Base-by-base conservation (phyloP, 495 filamentous ascomycete genomes). In the Glarea lozoyensis region DNA sequence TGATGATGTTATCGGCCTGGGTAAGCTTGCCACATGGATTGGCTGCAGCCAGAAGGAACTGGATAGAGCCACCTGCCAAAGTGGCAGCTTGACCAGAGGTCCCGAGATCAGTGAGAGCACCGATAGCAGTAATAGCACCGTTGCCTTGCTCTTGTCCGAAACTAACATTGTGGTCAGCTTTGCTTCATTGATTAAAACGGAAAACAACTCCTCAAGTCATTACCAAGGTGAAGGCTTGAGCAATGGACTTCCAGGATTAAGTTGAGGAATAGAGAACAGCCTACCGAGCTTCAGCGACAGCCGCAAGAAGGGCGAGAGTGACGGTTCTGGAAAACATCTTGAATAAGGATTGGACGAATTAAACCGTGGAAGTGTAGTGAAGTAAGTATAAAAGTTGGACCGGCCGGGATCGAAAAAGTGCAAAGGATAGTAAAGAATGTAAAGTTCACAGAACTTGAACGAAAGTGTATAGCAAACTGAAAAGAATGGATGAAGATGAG, bases 1-100 rank as follows among this genome's bases (percentile, higher is more conserved):
- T 45, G 20, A 82, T 61, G 58, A 79, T 77, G 42, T 67, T 51
- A 49, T 82, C 77, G 52, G 76, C 78, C 11, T 72, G 63, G 7
- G 55, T 49, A 37, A 82, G 77, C 74, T 76, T 52, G 33, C 49
- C 50, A 45, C 50, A 53, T n/a, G 50, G 50, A 33, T 53, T 54
- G 35, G 51, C 51, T 9, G 51, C 51, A 7, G 46, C 51, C 5
- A 54, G 40, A 16, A 54, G 46, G 33, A 49, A 49, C 16, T 42
- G 38, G 24, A 54, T 44, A 22, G 46, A 43, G 17, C n/a, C n/a
- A 17, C 51, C 51, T 5, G 46, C 37, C 16, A 54, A 33, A n/a
- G 46, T 50, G 15, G 46, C 46, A 31, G 51, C 51, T 31, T 48
- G 40, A 19, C 51, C 51, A 11, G 51, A 23, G 10, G 17, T 29